A percentile compares a stretch with the other conserved stretches of the same genome.
Conservation (phyloP, 2,329 filamentous ascomycete species). For the Sarocladium kiliense region DNA sequence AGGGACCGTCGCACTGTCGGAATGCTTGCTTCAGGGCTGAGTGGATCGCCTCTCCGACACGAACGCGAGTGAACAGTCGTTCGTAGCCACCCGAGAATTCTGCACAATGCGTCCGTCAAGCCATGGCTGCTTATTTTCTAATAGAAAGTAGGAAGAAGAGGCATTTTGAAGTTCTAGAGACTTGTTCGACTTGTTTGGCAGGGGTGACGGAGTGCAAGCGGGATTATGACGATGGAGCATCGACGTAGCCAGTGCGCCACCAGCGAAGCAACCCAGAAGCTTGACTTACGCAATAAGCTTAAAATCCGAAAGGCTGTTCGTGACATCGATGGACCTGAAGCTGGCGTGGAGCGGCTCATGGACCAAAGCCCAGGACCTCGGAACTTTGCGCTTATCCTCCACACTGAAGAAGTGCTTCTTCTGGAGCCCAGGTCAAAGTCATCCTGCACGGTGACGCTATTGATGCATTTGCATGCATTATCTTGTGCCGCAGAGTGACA, state of each 20-base stretch:
- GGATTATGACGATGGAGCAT: too few species aligned
- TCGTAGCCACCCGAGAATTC: background rate
- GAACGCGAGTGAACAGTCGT: background rate
- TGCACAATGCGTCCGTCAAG: background rate
- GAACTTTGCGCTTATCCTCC: background rate
- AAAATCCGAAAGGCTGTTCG: background rate
- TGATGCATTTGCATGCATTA: background rate
- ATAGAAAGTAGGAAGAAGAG: too few species aligned
- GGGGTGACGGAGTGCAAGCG: too few species aligned
- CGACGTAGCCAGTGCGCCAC: background rate
- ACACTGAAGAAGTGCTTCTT: too few species aligned
- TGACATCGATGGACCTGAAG: background rate
- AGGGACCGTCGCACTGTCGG: background rate
- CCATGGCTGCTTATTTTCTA: too few species aligned
- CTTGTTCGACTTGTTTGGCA: too few species aligned
- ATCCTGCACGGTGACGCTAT: background rate
- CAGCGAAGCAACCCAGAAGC: background rate
- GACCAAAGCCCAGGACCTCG: background rate
- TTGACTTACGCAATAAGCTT: conserved; percentile 1
- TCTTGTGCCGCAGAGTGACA: too few species aligned
- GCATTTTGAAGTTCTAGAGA: too few species aligned
- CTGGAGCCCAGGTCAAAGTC: too few species aligned
- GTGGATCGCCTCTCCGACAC: background rate
- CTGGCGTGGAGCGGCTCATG: background rate
- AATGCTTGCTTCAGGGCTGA: background rate